Percentiles rank a stretch among this genome's conserved stretches.
phyloP scores from a whole-genome alignment of 83 land plant genomes.

The Thuja plicata region DNA sequence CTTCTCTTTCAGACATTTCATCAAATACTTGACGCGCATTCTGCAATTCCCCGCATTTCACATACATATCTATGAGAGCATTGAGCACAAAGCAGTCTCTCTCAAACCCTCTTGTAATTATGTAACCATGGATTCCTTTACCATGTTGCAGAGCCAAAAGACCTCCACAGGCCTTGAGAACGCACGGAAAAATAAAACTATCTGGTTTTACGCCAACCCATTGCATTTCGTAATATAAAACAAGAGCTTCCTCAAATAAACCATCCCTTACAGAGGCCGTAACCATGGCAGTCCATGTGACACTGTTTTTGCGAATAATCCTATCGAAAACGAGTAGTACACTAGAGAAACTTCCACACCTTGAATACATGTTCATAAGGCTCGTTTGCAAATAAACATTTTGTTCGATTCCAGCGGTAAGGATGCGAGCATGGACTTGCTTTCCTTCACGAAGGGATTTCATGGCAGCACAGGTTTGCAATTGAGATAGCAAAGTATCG shows the following conservation, averaged over 20 bases:
- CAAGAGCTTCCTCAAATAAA: neutral
- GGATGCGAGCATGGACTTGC: neutral
- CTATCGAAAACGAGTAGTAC: neutral
- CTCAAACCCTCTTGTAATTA: neutral
- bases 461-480: slow-evolving; percentile 1
- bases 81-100: neutral
- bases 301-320: neutral
- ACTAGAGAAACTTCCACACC: neutral
- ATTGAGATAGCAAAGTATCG: neutral
- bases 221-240: slow-evolving; percentile 2
- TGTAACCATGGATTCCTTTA: neutral
- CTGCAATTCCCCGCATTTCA: neutral
- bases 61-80: slow-evolving; percentile 13
- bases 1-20: slow-evolving; percentile 2
- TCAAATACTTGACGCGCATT: slow-evolving; percentile 2
- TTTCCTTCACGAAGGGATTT: neutral
- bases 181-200: neutral
- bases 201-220: neutral
- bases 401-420: neutral
- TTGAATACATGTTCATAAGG: slow-evolving; percentile 10
- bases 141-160: neutral
- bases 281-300: slow-evolving; percentile 13
- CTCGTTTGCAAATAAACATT: slow-evolving; percentile 12
- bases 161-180: neutral
- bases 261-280: neutral